phyloP scores from a whole-genome alignment of 305 asterid genomes.

The Petunia hybrid region DNA sequence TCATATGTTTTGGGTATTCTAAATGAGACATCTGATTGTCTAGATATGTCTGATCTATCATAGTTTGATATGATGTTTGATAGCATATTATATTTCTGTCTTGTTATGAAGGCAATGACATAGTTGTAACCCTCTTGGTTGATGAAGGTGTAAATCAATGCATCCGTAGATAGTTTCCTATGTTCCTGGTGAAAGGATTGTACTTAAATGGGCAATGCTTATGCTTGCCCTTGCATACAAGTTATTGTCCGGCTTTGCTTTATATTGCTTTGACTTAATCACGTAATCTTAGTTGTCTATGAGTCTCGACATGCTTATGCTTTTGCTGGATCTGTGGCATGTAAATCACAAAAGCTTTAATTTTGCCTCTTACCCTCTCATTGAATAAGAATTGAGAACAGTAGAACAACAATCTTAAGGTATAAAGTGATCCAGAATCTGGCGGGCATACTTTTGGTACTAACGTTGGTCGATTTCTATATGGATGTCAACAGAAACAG shows the following conservation, averaged over 20 bases:
- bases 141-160: constrained; percentile 24
- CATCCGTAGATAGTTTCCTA: not conserved
- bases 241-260: not conserved
- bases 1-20: constrained; percentile 23
- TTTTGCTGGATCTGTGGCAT: not conserved
- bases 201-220: not conserved
- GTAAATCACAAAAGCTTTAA: not conserved
- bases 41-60: not conserved
- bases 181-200: not conserved
- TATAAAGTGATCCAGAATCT: not conserved
- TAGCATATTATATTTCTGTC: not conserved
- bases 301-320: not conserved
- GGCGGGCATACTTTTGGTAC: not conserved
- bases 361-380: not conserved
- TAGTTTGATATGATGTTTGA: not conserved
- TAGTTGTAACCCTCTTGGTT: constrained; percentile 18
- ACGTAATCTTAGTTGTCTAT: not conserved
- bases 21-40: not conserved
- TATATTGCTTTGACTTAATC: not conserved
- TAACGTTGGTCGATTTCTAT: not conserved
- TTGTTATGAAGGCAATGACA: not conserved
- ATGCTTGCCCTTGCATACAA: not conserved
- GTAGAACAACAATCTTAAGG: not conserved
- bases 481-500: not conserved
- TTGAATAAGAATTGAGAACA: not conserved